A percentile compares a stretch with the other conserved stretches of the same genome.
phyloP scores from a whole-genome alignment of 1,284 basidiomycete species.

The Exobasidium rhododendri region DNA sequence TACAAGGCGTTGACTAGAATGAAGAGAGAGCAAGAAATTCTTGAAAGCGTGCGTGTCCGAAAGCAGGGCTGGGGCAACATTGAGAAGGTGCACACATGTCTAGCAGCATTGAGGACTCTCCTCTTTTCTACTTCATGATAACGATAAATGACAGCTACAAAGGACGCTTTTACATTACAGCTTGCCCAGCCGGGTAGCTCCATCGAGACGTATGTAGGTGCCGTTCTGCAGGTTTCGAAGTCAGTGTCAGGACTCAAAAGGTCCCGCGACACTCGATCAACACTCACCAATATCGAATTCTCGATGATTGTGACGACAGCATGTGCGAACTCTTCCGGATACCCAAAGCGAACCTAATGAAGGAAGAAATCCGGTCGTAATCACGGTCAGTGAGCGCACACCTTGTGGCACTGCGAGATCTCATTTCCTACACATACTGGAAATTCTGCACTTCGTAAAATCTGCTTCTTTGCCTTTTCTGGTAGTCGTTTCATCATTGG shows the following conservation, averaged over 20 bases:
- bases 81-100: too few species aligned
- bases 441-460: constrained; percentile 26
- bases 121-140: too few species aligned
- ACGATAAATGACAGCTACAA: too few species aligned
- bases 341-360: constrained; percentile 34
- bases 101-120: too few species aligned
- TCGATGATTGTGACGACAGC: constrained; percentile 45
- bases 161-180: constrained; percentile 22
- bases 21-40: too few species aligned
- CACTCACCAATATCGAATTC: constrained; percentile 48
- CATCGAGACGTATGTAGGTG: constrained; percentile 46
- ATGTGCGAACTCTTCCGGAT: constrained; percentile 49
- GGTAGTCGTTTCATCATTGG: constrained; percentile 52
- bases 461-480: constrained; percentile 18
- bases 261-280: too few species aligned
- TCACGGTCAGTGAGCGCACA: constrained; percentile 16
- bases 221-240: constrained; percentile 28
- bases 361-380: constrained; percentile 17
- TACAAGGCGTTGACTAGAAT: too few species aligned
- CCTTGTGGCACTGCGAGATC: constrained; percentile 14
- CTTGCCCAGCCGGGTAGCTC: constrained; percentile 49
- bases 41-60: too few species aligned
- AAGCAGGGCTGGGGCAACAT: too few species aligned
- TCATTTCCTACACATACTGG: constrained; percentile 16
- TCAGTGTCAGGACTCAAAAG: too few species aligned